Base-by-base conservation (phyloP, 164 flowering plant genomes). In the Stephania yunnanensis region DNA sequence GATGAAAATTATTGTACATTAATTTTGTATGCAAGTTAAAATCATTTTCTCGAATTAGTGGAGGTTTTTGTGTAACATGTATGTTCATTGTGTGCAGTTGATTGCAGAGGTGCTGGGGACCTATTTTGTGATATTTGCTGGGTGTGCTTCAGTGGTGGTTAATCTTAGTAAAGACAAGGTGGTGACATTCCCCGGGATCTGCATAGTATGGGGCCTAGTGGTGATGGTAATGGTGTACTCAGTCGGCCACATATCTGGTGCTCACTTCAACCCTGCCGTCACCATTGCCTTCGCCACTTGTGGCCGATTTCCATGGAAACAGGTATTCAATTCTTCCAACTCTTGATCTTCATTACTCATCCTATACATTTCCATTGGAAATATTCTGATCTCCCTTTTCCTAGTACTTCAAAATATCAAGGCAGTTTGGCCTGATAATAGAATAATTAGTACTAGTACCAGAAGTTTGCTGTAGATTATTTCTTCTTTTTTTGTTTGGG, bases 211-310 rank as follows among this genome's bases (percentile, higher is more conserved):
- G 89, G 92, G 92, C 6, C 77, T 87, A 11, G 87, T 71, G 10
- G 88, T 87, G 46, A 87, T 86, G 90, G 87, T 84, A 44, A 71
- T 89, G 85, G 78, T 85, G 52, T 89, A 87, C 80, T 81, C 92
- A 1, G 79, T 86, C 29, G 92, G 92, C 10, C 92, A 89, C 74
- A 85, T 89, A 76, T 89, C 92, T 46, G 92, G 92, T 22, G 89
- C 90, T 44, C 92, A 89, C 69, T 84, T 89, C 70, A 87, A 89
- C 70, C 92, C 92, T 2, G 89, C 92, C 1, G 92, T 89, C 70
- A 86, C 92, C 78, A 79, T 89, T 65, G 88, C 92, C 69, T 85
- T 85, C 15, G 90, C 92, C 8, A 69, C 85, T 46, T 83, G 83
- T 78, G 77, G 79, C 12, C 74, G 86, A 61, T 87, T 87, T 67